Evolutionary conservation across 192 early-diverging fungal genomes (phyloP).

Genomic region (Entomortierella chlamydospora): DNA sequence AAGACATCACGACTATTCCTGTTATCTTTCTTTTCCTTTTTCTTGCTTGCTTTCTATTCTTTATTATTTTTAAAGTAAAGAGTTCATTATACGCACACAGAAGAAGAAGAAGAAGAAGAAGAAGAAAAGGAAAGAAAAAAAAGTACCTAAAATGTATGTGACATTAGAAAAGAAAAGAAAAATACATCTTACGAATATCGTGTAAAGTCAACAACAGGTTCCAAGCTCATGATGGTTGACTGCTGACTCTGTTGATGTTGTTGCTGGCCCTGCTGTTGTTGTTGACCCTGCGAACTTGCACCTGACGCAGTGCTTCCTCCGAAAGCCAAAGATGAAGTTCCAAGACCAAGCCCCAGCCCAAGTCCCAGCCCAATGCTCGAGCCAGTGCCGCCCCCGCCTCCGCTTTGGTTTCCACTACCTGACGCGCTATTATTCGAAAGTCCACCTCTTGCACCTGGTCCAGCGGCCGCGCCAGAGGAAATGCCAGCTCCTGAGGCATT

Average conservation of each 20-base stretch:
- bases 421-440: neutral
- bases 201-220: constrained; percentile 67
- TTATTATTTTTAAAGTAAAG: too few species aligned
- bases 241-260: constrained; percentile 12
- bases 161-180: neutral
- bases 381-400: neutral
- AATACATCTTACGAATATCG: constrained; percentile 58
- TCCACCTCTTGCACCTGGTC: neutral
- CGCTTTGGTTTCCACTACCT: neutral
- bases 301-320: constrained; percentile 5
- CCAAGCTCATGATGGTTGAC: constrained; percentile 38
- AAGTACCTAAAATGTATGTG: too few species aligned
- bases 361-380: constrained; percentile 36
- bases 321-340: constrained; percentile 21
- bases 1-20: too few species aligned
- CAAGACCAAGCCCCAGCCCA: constrained; percentile 35
- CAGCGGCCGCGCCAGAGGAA: neutral
- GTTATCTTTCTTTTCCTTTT: too few species aligned
- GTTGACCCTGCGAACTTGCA: constrained; percentile 1
- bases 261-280: neutral
- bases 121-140: neutral
- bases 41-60: too few species aligned
- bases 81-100: too few species aligned
- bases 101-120: too few species aligned
- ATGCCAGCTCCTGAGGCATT: constrained; percentile 15